Evolutionary conservation across 345 rosid genomes (phyloP), one percentile per base, ranked within the genome.

Genomic region (Cardamine resedifolia): DNA sequence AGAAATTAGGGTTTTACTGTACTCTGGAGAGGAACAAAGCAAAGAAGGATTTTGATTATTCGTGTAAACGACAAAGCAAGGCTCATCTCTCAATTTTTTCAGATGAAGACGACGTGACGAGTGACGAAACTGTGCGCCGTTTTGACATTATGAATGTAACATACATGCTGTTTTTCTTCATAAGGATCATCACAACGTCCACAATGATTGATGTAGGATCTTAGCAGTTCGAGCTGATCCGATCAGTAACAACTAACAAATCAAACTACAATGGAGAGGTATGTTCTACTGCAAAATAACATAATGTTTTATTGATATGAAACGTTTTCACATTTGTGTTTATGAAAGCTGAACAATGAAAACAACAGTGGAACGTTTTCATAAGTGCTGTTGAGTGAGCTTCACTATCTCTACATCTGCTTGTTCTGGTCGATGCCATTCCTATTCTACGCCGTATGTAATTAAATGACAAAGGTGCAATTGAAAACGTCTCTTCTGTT

Each of bases 1-100:
- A 18, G 67, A 57, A 28, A 39, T 51, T 58, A 64, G 64, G 70
- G 65, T 44, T 75, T 74, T 28, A 28, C 31, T 4, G 31, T n/a
- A n/a, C n/a, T n/a, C 0, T 23, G 19, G 33, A 21, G 49, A 23
- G 24, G 21, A 4, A 49, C 12, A 0, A 16, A 45, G 26, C 52
- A 16, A 56, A 24, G 9, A 53, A 19, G 4, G 56, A 9, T n/a
- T 19, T 45, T 12, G 23, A 43, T 8, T 26, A 44, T 30, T 50
- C 23, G 45, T 60, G 49, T 4, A 34, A 23, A 7, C 66, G 27
- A 44, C 33, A 71, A 62, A 19, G 18, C 24, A 2, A 20, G 1
- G 20, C 21, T 55, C 47, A 14, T 21, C 7, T 33, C 12, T 59
- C 19, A 12, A 44, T 23, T 23, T n/a, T 34, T 36, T 68, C 47